Percentiles rank a stretch among this genome's conserved stretches.
phyloP scores from a whole-genome alignment of 2,329 filamentous ascomycete genomes.

The Fusarium musae region DNA sequence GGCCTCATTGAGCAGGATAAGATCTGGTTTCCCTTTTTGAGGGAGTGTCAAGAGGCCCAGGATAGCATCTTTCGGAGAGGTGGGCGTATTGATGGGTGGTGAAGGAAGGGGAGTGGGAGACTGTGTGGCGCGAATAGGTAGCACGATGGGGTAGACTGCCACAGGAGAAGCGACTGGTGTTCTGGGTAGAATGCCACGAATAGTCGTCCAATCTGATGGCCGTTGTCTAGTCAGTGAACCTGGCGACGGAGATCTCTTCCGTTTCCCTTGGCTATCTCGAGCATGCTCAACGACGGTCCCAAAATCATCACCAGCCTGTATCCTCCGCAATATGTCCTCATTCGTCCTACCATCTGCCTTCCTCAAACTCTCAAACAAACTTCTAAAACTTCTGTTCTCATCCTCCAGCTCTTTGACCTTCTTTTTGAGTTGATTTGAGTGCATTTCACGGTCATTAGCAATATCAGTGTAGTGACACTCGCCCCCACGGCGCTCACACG shows the following conservation, averaged over 20 bases:
- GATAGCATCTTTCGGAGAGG: not conserved
- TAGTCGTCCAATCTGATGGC: not conserved
- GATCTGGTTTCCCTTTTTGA: accelerated
- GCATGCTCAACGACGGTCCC: accelerated
- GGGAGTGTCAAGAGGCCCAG: not conserved
- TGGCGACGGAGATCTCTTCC: not conserved
- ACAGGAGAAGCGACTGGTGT: not conserved
- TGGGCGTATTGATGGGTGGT: not conserved
- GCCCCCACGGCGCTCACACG: not conserved
- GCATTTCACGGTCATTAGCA: not conserved
- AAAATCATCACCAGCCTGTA: not conserved
- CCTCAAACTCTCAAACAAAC: not conserved
- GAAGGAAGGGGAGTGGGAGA: too few relatives aligned
- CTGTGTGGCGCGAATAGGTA: not conserved
- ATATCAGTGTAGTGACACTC: not conserved
- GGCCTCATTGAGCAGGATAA: not conserved
- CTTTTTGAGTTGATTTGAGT: not conserved
- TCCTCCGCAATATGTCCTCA: accelerated
- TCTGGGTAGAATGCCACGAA: not conserved
- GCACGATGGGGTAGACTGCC: not conserved
- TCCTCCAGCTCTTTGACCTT: not conserved
- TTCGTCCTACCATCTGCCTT: accelerated
- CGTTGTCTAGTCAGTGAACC: not conserved
- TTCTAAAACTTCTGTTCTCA: not conserved
- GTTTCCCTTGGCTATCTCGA: not conserved